Base-by-base conservation (phyloP, 2,329 filamentous ascomycete genomes). In the Curvularia verruculosa region DNA sequence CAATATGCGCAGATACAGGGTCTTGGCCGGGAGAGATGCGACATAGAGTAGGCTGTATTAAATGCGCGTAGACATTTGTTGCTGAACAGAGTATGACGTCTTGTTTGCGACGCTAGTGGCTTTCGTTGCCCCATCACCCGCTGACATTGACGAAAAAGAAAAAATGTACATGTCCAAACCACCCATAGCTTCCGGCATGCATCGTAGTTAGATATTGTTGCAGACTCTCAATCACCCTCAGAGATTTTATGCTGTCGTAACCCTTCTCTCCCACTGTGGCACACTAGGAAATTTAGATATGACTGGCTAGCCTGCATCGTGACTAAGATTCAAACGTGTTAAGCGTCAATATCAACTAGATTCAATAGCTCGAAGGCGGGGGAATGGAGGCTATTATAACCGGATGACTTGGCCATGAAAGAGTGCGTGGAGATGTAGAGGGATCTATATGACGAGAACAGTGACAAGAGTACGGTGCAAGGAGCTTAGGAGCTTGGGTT, bases 1-100 rank as follows among this genome's bases (percentile, higher is more conserved):
- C 41, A 44, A 26, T 46, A 49, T 49, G 54, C 54, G 19, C 54
- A 18, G 29, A 48, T 45, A 55, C 26, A 41, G 37, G 8, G 31
- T 41, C 56, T 54, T 53, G 36, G 43, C 34, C 37, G 26, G 26
- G 19, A 21, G 34, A 23, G 46, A 48, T 48, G 31, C 46, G 31
- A 37, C 23, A 26, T 48, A 4, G 21, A 15, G 31, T 18, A 15
- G 21, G 46, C 19, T 37, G 21, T 19, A 37, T 23, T 24, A n/a
- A 13, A 31, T 46, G 52, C 43, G 49, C 47, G 47, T 24, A 50
- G 21, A 48, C 46, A 48, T 48, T 48, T 37, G 31, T 23, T 48
- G 46, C 26, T 19, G 19, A 43, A 54, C 13, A 28, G 44, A 56
- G 37, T 26, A 51, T 48, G 46, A 48, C 46, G 46, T 48, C 46